Percentiles rank a stretch among this genome's conserved stretches.
These are phyloP conservation scores for Neolentinus lepideus DNA, from an alignment of 1,284 basidiomycete species.

Conservation along the genomic window DNA sequence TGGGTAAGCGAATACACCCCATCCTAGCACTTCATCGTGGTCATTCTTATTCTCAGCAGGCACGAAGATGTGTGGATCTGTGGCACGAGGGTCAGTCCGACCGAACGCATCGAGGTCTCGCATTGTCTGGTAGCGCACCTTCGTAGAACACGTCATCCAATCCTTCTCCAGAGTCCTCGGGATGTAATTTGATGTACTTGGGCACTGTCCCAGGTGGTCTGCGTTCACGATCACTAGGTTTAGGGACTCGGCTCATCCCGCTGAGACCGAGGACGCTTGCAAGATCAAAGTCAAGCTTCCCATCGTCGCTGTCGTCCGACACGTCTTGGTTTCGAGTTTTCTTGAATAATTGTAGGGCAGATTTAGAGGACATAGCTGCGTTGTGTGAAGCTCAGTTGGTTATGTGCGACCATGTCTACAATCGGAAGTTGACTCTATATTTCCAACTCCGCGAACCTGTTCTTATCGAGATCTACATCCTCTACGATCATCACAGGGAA, in stretches of 20 bases:
- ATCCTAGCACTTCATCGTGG: slow-evolving; percentile 17
- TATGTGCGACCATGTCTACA: no score
- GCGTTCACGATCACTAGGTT: not conserved
- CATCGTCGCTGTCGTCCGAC: no score
- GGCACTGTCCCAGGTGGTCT: not conserved
- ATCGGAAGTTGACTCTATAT: no score
- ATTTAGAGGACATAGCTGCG: no score
- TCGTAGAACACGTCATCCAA: not conserved
- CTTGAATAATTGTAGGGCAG: no score
- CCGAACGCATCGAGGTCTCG: no score
- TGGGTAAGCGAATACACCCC: slow-evolving; percentile 18
- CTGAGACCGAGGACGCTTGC: not conserved
- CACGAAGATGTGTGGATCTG: slow-evolving; percentile 15
- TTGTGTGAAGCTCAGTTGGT: no score
- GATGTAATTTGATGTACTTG: not conserved
- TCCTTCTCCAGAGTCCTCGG: not conserved
- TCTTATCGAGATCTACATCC: not conserved
- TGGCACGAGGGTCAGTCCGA: no score
- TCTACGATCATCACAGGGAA: not conserved
- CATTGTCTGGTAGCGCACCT: not conserved
- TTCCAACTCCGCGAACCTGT: not conserved
- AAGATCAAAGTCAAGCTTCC: not conserved
- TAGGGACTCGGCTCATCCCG: not conserved
- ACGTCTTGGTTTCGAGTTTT: no score
- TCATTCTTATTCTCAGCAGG: slow-evolving; percentile 15